Evolutionary conservation across 495 filamentous ascomycete genomes (phyloP), one percentile per base, ranked within the genome.

Genomic region (Lepidopterella palustris): DNA sequence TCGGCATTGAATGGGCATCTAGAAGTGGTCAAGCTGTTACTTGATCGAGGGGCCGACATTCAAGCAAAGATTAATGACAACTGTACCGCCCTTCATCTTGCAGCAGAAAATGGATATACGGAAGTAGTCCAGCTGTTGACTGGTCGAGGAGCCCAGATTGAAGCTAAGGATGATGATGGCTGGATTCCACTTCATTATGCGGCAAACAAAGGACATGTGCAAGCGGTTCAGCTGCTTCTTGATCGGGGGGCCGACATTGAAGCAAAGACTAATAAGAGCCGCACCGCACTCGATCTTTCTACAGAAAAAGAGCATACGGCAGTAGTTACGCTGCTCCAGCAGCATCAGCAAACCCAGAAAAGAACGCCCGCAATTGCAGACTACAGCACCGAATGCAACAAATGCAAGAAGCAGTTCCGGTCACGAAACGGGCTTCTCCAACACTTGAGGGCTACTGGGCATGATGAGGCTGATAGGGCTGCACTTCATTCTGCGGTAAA

Each of bases 161-260:
- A n/a, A n/a, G n/a, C n/a, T n/a, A n/a, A n/a, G n/a, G n/a, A n/a
- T n/a, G 27, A 13, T 2, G 55, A 57, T 25, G 39, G 15, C 1
- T 45, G 45, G 23, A 58, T 53, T 32, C 29, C 62, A 45, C 47
- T 65, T 18, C 47, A 62, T 31, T 26, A 13, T 15, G 63, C 63
- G 23, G 40, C 59, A 6, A 23, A 51, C 6, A 28, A 45, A 2
- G 56, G 31, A 13, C 25, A 45, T 11, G 15, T 56, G 13, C 39
- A 59, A 3, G 52, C 40, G 2, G 40, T 66, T 51, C 20, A 51
- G 26, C n/a, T 59, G 10, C 56, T 66, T 3, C 29, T 66, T 4
- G 26, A 29, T 1, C 45, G 31, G 8, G 56, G 52, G 0, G 55
- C 64, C 26, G 47, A 63, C 27, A 55, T 60, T 25, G 62, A 66